Evolutionary conservation across 2,329 filamentous ascomycete genomes (phyloP), one percentile per base, ranked within the genome.

Genomic region (Madurella fahalii): DNA sequence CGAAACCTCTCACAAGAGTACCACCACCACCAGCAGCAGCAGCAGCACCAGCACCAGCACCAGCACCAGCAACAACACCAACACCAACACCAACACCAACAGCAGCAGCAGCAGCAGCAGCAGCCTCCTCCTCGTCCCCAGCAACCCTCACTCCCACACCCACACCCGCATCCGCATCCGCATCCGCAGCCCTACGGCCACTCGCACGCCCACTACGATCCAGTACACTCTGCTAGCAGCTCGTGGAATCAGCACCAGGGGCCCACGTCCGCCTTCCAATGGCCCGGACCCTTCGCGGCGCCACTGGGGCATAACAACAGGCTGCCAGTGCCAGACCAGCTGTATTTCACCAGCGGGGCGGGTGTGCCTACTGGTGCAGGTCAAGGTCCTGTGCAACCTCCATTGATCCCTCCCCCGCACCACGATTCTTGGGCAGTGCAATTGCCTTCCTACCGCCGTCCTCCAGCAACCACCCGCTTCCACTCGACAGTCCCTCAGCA

Each of bases 71-170:
- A 59, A 13, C 51, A 50, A 9, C 60, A 50, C 9, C 40, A 37
- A 15, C 45, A 47, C 11, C 51, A 59, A 20, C 58, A 52, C 11
- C 60, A 57, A 17, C 40, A 44, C 18, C 40, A 54, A 18, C 56
- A 47, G 15, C 57, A 57, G 12, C 48, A 34, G 30, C 48, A 51
- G 16, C 48, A 51, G 17, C 48, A 50, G 48, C 50, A 46, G 7
- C 46, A 44, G 18, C 47, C 47, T 7, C 44, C 48, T 34, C 53
- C 40, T 25, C 50, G 49, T 18, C 17, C 49, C 15, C 40, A 41
- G 40, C 53, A 53, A 11, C 47, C 44, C 15, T 40, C 51, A 9
- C 18, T 37, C 3, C 52, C 52, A 11, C 51, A n/a, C n/a, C n/a
- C n/a, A n/a, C n/a, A n/a, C n/a, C n/a, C 52, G 16, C 46, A 43